phyloP scores from a whole-genome alignment of 1,284 basidiomycete species.

The Apiotrichum montevideense region DNA sequence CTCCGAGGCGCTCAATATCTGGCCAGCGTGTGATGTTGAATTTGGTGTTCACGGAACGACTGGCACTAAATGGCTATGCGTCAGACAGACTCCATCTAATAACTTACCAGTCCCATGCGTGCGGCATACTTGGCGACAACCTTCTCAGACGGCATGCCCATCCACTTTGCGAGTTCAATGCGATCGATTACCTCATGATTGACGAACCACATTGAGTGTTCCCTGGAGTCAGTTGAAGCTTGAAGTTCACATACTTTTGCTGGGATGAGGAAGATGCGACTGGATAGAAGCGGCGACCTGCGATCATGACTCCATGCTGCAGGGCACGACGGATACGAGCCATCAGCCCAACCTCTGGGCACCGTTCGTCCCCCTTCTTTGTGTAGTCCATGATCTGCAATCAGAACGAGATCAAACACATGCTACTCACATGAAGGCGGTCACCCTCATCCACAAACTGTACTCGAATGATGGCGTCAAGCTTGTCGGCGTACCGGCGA shows the following conservation, averaged over 20 bases:
- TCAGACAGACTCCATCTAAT: background rate
- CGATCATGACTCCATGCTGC: constrained; percentile 37
- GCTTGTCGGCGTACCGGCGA: constrained; percentile 28
- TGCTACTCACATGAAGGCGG: constrained; percentile 30
- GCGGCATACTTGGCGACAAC: constrained; percentile 45
- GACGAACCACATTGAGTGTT: constrained; percentile 46
- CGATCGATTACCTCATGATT: constrained; percentile 30
- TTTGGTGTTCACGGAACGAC: constrained; percentile 30
- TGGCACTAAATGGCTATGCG: constrained; percentile 37
- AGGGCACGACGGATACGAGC: constrained; percentile 42
- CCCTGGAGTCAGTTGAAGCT: constrained; percentile 24
- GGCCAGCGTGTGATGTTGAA: constrained; percentile 2
- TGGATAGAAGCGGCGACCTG: constrained; percentile 34
- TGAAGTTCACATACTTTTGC: constrained; percentile 30
- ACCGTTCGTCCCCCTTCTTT: constrained; percentile 27
- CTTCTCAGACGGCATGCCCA: constrained; percentile 40
- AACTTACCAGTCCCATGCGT: constrained; percentile 38
- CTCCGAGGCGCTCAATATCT: constrained; percentile 21
- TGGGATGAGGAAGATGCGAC: constrained; percentile 42
- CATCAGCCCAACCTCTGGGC: constrained; percentile 36
- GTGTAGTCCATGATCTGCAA: constrained; percentile 32
- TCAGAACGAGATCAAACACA: background rate
- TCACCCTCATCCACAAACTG: constrained; percentile 45
- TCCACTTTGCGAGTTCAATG: constrained; percentile 32
- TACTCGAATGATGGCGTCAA: constrained; percentile 44